Evolutionary conservation across 1,284 basidiomycete species (phyloP), one percentile per base, ranked within the genome.

Genomic region (Phylloporus sp.): DNA sequence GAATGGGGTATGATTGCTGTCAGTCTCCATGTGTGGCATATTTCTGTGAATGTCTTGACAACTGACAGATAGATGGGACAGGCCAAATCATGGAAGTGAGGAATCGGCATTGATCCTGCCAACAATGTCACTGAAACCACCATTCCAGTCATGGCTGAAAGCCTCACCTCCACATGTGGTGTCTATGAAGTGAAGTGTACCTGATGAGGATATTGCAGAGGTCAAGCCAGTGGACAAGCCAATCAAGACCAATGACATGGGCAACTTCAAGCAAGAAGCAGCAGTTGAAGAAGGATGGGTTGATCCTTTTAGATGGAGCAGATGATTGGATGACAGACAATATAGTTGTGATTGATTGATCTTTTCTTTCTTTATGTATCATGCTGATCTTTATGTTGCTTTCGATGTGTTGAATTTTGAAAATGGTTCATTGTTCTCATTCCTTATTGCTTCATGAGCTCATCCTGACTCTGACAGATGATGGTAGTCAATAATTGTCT

Each of bases 1-100:
- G 89, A 90, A 71, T 87, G 84, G 77, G 88, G 85, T 15, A 93
- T 91, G 3, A 86, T 97, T 57, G 86, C 90, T 19, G 85, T 96
- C n/a, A 91, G 87, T 3, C 77, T 58, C 89, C 92, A 94, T 96
- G 75, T 80, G 95, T 87, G 32, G 15, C n/a, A 3, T 19, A 7
- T 41, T n/a, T 55, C 69, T 35, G 27, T 17, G n/a, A n/a, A n/a
- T n/a, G n/a, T n/a, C 47, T 62, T 45, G 55, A 27, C 60, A 69
- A 62, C 55, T 35, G 55, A n/a, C 8, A 10, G 5, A 20, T 58
- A 20, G 29, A 57, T 45, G 63, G 41, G 56, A 58, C 72, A 90
- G 89, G 65, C 83, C 84, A 4, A 84, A 87, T 70, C 86, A 91
- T 73, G 80, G 86, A 1, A 62, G 72, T 1, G 85, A 88, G 67